Conservation (phyloP, 2,329 filamentous ascomycete species). For the Dothideomycetes sp. region DNA sequence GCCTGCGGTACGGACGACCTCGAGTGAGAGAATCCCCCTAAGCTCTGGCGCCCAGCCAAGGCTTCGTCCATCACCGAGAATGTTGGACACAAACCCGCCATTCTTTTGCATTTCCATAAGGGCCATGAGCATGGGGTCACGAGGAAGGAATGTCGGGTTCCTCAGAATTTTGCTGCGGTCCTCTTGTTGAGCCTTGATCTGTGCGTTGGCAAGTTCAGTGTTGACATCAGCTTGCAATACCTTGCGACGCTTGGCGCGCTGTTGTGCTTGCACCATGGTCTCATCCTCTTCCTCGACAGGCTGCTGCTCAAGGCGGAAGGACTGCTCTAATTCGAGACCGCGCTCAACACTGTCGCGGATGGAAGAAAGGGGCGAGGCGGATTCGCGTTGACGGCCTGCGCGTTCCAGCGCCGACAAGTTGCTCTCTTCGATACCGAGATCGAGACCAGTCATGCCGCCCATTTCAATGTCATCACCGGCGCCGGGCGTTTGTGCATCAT, state of each 20-base stretch:
- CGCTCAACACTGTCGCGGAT: slow-evolving; percentile 39
- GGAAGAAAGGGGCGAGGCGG: slow-evolving; percentile 44
- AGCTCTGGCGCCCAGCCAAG: slow-evolving; percentile 85
- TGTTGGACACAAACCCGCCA: slow-evolving; percentile 77
- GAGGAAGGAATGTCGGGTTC: slow-evolving; percentile 69
- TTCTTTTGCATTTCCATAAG: slow-evolving; percentile 86
- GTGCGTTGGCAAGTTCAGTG: slow-evolving; percentile 62
- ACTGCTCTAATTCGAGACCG: slow-evolving; percentile 44
- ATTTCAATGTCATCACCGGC: slow-evolving; percentile 30
- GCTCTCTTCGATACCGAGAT: slow-evolving; percentile 27
- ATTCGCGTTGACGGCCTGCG: slow-evolving; percentile 37
- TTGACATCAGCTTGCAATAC: slow-evolving; percentile 71
- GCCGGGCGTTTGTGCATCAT: slow-evolving; percentile 16
- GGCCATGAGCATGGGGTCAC: slow-evolving; percentile 75
- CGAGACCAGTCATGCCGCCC: slow-evolving; percentile 32
- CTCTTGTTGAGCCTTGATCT: slow-evolving; percentile 78
- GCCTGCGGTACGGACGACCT: slow-evolving; percentile 62
- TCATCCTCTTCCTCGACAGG: slow-evolving; percentile 30
- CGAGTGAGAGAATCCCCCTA: slow-evolving; percentile 80
- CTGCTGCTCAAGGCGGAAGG: slow-evolving; percentile 29
- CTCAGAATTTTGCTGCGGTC: slow-evolving; percentile 81
- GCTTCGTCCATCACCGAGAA: slow-evolving; percentile 71
- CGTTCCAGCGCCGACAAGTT: slow-evolving; percentile 20
- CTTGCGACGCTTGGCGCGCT: slow-evolving; percentile 69
- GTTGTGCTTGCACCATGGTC: slow-evolving; percentile 48